These are phyloP conservation scores for Gossypium mustelinum DNA, from an alignment of 345 rosid genomes.

Conservation along the genomic window DNA sequence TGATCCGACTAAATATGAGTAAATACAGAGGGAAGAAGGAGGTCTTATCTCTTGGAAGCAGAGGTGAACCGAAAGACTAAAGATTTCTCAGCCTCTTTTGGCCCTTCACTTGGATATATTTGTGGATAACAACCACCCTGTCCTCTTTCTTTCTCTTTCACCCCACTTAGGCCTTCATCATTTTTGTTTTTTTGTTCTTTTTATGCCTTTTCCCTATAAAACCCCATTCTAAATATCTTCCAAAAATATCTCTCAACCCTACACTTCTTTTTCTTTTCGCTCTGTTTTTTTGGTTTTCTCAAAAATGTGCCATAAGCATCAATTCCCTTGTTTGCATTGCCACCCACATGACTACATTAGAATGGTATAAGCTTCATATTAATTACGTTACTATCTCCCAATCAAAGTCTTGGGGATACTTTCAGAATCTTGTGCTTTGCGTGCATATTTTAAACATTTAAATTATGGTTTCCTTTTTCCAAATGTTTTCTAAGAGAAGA, in stretches of 20 bases:
- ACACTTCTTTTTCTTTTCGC: background rate
- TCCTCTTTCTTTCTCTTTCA: background rate
- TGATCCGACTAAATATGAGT: no score
- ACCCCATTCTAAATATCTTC: conserved; percentile 30
- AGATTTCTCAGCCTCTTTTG: conserved; percentile 37
- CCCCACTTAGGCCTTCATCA: background rate
- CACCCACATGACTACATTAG: conserved; percentile 40
- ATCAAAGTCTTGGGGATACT: background rate
- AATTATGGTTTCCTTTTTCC: background rate
- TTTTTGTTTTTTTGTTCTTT: background rate
- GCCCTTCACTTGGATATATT: conserved; percentile 55
- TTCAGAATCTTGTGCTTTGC: no score
- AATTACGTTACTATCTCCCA: background rate
- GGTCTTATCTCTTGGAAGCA: conserved; percentile 23
- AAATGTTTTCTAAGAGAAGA: no score
- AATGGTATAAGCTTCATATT: background rate
- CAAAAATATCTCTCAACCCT: background rate
- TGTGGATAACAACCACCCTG: conserved; percentile 28
- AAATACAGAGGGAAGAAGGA: no score
- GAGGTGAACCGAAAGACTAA: conserved; percentile 12
- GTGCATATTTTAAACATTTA: background rate
- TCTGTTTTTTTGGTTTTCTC: background rate
- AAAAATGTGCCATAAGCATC: conserved; percentile 21
- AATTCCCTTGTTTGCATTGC: conserved; percentile 43
- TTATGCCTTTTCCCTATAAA: background rate